Conservation (phyloP, 2,329 filamentous ascomycete species). For the Ophiostoma sp. region DNA sequence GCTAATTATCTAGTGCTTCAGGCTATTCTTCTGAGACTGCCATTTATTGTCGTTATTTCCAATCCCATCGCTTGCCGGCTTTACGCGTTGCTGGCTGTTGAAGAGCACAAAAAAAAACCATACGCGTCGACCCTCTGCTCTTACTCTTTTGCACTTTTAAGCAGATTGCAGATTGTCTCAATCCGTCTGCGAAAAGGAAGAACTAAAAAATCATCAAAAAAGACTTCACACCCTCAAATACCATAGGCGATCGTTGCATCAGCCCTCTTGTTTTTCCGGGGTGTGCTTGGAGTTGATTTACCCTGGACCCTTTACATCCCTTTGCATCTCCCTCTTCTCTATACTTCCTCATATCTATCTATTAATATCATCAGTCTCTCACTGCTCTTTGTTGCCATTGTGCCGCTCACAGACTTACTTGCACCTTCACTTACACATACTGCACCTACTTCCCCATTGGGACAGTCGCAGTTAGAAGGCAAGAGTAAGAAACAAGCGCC, state of each 20-base stretch:
- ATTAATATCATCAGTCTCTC: background rate
- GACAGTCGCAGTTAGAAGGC: background rate
- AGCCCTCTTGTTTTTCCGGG: background rate
- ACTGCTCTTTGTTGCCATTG: background rate
- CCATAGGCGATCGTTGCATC: background rate
- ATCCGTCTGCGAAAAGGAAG: background rate
- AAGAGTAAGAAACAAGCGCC: background rate
- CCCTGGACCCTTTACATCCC: background rate
- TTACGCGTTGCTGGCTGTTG: background rate
- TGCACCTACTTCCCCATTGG: background rate
- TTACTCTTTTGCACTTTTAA: background rate
- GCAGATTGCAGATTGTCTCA: background rate
- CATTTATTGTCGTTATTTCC: background rate
- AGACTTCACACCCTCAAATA: background rate
- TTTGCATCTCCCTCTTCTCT: background rate
- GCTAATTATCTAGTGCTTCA: background rate
- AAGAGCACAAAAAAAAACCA: background rate
- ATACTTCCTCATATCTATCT: too few species aligned
- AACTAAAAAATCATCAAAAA: background rate
- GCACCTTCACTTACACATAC: background rate
- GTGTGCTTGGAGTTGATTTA: background rate
- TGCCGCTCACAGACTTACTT: background rate
- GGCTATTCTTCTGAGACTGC: background rate
- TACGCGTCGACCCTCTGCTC: background rate
- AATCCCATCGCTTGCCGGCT: background rate